These are phyloP conservation scores for Ceratobasidium sp. DNA, from an alignment of 1,284 basidiomycete genomes.

Conservation along the genomic window DNA sequence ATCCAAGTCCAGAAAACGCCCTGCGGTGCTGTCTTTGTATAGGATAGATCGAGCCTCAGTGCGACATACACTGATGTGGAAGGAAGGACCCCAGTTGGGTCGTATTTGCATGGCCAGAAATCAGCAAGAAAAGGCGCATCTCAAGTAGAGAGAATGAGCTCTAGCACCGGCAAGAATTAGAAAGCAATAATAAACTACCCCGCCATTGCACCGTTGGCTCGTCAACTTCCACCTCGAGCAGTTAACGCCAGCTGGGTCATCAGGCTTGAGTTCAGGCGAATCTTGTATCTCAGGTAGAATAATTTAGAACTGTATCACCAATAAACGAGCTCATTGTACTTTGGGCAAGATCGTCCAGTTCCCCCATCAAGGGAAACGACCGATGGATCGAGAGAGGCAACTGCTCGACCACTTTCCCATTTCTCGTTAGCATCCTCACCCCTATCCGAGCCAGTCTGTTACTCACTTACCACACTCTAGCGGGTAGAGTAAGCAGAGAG, in stretches of 20 bases:
- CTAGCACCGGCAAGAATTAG: too few relatives aligned
- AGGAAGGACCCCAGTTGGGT: conserved; percentile 37
- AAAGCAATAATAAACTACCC: too few relatives aligned
- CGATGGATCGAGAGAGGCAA: conserved; percentile 59
- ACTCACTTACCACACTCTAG: too few relatives aligned
- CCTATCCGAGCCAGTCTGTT: too few relatives aligned
- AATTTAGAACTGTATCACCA: too few relatives aligned
- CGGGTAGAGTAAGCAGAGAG: too few relatives aligned
- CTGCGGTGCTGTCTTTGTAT: conserved; percentile 24
- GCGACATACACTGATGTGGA: conserved; percentile 41
- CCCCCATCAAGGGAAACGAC: conserved; percentile 55
- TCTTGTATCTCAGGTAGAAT: too few relatives aligned
- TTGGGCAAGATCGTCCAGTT: conserved; percentile 56
- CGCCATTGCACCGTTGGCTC: too few relatives aligned
- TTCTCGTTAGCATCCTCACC: neutral
- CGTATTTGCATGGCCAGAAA: conserved; percentile 1
- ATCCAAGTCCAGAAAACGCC: conserved; percentile 23
- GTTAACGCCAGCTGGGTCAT: too few relatives aligned
- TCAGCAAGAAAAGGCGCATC: neutral
- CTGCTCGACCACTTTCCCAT: conserved; percentile 56
- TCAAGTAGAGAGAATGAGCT: conserved; percentile 37
- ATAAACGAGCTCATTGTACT: too few relatives aligned
- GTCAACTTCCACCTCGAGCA: too few relatives aligned
- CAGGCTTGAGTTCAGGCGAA: too few relatives aligned
- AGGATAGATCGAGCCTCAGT: conserved; percentile 27